A percentile compares a stretch with the other conserved stretches of the same genome.
Conservation (phyloP, 139 green algal genomes). For the Tetraselmis striata region DNA sequence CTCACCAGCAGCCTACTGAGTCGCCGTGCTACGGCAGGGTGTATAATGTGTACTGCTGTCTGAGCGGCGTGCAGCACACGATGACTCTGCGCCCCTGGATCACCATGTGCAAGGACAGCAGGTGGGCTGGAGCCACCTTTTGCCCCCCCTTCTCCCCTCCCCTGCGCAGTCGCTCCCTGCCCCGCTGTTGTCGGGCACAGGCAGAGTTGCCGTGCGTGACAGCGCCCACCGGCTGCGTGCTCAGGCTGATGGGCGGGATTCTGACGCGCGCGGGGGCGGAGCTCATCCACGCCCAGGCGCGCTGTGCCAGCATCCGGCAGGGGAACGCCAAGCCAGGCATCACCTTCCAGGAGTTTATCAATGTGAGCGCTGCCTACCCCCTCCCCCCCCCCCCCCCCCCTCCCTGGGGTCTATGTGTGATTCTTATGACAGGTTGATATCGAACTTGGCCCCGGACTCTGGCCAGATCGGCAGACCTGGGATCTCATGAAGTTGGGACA, state of each 20-base stretch:
- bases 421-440: not conserved
- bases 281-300: not conserved
- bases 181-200: not conserved
- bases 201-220: not conserved
- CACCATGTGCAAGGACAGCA: not conserved
- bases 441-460: too few relatives aligned
- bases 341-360: not conserved
- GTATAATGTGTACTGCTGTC: not conserved
- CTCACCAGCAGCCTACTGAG: not conserved
- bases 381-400: too few relatives aligned
- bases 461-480: too few relatives aligned
- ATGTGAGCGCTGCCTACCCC: not conserved
- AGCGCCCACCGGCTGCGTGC: not conserved
- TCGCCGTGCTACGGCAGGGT: not conserved
- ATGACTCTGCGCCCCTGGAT: not conserved
- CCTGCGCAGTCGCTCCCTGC: not conserved
- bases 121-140: not conserved
- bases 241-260: too few relatives aligned
- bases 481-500: too few relatives aligned
- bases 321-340: not conserved
- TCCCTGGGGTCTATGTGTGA: not conserved
- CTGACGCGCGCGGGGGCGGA: not conserved
- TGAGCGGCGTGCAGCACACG: not conserved
- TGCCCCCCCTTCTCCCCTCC: not conserved
- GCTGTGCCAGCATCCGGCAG: not conserved